Conservation (phyloP, 1,284 basidiomycete genomes). For the Flammula alnicola region DNA sequence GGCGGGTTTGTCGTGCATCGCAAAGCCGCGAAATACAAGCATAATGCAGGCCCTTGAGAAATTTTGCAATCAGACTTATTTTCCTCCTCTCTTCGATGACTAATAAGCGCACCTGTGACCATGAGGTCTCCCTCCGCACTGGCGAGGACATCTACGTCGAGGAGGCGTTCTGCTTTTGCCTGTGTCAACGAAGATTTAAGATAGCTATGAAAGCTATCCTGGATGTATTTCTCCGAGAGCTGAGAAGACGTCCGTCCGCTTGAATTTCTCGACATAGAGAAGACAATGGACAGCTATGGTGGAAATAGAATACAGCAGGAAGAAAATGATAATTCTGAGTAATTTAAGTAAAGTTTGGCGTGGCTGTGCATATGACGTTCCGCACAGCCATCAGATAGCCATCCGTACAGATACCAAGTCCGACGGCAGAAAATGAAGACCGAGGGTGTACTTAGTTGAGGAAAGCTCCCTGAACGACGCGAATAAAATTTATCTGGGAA, state of each 20-base stretch:
- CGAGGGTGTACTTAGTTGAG: no score
- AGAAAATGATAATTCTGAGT: background rate
- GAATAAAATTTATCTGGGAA: no score
- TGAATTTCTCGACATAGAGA: slow-evolving; percentile 2
- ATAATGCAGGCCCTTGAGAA: slow-evolving; percentile 61
- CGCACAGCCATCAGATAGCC: no score
- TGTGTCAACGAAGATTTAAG: slow-evolving; percentile 74
- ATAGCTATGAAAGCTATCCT: slow-evolving; percentile 79
- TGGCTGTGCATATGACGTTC: no score
- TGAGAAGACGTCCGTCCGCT: slow-evolving; percentile 1
- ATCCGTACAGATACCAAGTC: no score
- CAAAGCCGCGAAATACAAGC: slow-evolving; percentile 71
- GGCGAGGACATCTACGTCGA: slow-evolving; percentile 71
- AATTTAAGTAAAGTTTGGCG: no score
- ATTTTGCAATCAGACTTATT: slow-evolving; percentile 1
- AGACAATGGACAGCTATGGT: no score
- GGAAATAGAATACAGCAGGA: background rate
- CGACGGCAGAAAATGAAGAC: no score
- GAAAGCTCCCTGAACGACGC: no score
- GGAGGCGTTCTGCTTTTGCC: slow-evolving; percentile 72
- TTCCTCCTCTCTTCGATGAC: background rate
- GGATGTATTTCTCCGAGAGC: slow-evolving; percentile 66
- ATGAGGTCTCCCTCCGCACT: slow-evolving; percentile 80
- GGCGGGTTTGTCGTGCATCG: slow-evolving; percentile 65
- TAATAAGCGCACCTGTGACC: slow-evolving; percentile 66